Base-by-base conservation (phyloP, 2,329 filamentous ascomycete genomes). In the Diaporthe eres region DNA sequence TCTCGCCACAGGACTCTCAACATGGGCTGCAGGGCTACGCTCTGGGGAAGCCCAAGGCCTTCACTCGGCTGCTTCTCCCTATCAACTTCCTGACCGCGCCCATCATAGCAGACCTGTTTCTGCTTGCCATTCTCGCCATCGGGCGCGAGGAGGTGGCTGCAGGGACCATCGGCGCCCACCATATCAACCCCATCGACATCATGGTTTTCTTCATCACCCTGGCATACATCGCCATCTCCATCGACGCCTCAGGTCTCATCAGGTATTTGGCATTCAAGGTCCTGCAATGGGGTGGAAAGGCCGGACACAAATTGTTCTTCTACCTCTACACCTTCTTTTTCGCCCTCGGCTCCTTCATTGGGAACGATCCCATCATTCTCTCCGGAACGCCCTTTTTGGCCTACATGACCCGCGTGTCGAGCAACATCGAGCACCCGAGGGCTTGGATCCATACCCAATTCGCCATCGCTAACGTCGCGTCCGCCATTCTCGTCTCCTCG, bases 371-470 rank as follows among this genome's bases (percentile, higher is more conserved):
- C 0, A 92, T 95, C 77, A 94, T 95, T 72, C 84, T 95, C 0
- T 94, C 93, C 0, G 93, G 93, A 1, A 95, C 93, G 0, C 90
- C 93, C 0, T 95, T 95, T 74, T 87, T 95, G 17, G 92, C 93
- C 3, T 95, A 95, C 82, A 94, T 95, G 92, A 95, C 93, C 0
- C 87, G 92, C 9, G 92, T 94, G 0, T 94, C 93, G 0, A 92
- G 89, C 82, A 95, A 95, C 78, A 95, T 95, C 75, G 84, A 88
- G 15, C 90, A 94, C 74, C 93, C 93, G 0, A 86, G 91, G 79
- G 93, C 93, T 0, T 95, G 93, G 93, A 94, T 95, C 31, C 89
- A 91, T 78, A 90, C 90, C 2, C 93, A 95, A 75, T 95, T 95
- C 75, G 89, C 93, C 22, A 83, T 94, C 1, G 93, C 93, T 71